phyloP scores from a whole-genome alignment of 352 stramenopile species.

The Thalassiosira sp. region DNA sequence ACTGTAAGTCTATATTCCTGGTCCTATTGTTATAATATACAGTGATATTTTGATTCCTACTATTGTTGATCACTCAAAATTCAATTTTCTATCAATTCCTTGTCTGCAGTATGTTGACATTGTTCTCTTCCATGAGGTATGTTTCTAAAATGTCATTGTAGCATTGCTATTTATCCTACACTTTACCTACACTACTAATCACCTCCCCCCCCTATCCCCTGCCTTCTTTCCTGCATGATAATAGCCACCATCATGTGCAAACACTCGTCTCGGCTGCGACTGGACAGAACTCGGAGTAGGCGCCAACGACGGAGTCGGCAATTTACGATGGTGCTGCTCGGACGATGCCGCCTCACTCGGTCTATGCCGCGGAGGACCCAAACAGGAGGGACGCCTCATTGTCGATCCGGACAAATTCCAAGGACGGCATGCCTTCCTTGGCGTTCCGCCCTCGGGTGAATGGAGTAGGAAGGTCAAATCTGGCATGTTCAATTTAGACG shows the following conservation, averaged over 20 bases:
- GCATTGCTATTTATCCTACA: not conserved
- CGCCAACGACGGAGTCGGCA: slow-evolving; percentile 41
- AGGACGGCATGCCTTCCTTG: slow-evolving; percentile 62
- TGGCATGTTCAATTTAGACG: slow-evolving; percentile 55
- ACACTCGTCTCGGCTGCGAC: slow-evolving; percentile 64
- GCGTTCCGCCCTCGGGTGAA: slow-evolving; percentile 55
- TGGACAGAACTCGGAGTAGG: slow-evolving; percentile 74
- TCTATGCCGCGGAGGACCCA: slow-evolving; percentile 49
- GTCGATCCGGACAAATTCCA: slow-evolving; percentile 60
- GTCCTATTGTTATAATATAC: not conserved
- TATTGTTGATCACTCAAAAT: too few relatives aligned
- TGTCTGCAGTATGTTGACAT: slow-evolving; percentile 52
- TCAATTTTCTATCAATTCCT: slow-evolving; percentile 1
- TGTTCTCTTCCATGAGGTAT: slow-evolving; percentile 61
- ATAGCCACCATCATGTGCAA: slow-evolving; percentile 60
- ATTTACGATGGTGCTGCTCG: slow-evolving; percentile 74
- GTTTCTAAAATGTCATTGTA: slow-evolving; percentile 1
- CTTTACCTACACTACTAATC: not conserved
- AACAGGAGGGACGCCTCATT: slow-evolving; percentile 69
- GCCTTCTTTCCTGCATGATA: too few relatives aligned
- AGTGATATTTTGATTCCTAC: too few relatives aligned
- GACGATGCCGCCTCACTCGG: slow-evolving; percentile 63
- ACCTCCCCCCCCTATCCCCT: not conserved
- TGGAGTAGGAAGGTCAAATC: slow-evolving; percentile 55
- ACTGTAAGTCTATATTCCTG: slow-evolving; percentile 25